A percentile compares a stretch with the other conserved stretches of the same genome.
Conservation (phyloP, 2,329 filamentous ascomycete genomes). For the Myrmaecium sp. region DNA sequence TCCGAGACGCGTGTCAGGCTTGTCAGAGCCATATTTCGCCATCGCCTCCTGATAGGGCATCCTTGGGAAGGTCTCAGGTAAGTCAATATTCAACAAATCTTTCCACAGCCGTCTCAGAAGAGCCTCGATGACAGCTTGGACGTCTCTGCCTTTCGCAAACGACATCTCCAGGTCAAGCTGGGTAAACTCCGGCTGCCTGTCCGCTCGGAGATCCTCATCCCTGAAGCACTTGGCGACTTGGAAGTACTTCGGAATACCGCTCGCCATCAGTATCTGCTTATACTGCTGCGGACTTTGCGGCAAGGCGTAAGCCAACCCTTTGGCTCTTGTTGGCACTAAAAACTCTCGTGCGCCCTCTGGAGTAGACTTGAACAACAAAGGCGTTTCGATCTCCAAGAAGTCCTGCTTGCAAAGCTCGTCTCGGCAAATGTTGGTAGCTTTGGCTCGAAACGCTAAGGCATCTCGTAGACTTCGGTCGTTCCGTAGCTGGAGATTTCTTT, state of each 20-base stretch:
- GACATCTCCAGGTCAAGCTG: constrained; percentile 93
- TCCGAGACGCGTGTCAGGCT: constrained; percentile 70
- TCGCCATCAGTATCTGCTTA: constrained; percentile 93
- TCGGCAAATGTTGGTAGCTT: constrained; percentile 37
- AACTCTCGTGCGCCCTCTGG: constrained; percentile 93
- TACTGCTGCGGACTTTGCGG: constrained; percentile 97
- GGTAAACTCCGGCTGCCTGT: constrained; percentile 92
- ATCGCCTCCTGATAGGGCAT: constrained; percentile 66
- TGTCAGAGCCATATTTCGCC: constrained; percentile 69
- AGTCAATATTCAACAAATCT: constrained; percentile 27
- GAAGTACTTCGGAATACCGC: constrained; percentile 66
- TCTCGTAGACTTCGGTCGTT: constrained; percentile 50
- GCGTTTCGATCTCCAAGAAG: constrained; percentile 77
- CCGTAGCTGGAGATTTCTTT: constrained; percentile 71
- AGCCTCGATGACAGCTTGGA: constrained; percentile 43
- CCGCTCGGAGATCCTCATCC: constrained; percentile 82
- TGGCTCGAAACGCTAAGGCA: constrained; percentile 54
- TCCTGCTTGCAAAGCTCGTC: constrained; percentile 37
- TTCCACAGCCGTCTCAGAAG: constrained; percentile 41
- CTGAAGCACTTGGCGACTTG: constrained; percentile 92
- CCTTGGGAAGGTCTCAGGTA: constrained; percentile 33
- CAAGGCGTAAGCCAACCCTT: constrained; percentile 69
- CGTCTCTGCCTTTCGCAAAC: constrained; percentile 55
- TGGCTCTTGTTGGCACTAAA: constrained; percentile 66
- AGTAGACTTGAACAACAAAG: constrained; percentile 90